Evolutionary conservation across 2,329 filamentous ascomycete species (phyloP).

Genomic region (Tolypocladium inflatum): DNA sequence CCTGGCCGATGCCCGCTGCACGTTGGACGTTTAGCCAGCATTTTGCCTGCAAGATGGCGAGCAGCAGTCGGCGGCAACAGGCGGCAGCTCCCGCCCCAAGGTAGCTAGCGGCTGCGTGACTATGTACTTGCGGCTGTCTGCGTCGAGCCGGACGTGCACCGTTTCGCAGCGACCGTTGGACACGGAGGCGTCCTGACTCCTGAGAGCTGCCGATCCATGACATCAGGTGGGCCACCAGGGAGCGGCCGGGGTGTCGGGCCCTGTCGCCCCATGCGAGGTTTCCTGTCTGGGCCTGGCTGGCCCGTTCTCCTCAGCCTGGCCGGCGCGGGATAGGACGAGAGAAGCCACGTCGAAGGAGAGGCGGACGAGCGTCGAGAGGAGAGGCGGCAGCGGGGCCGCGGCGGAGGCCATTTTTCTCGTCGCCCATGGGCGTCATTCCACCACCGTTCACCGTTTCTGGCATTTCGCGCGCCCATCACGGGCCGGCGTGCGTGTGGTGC

Average conservation of each 20-base stretch:
- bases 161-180: constrained; percentile 7
- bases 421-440: background rate
- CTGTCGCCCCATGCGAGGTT: constrained; percentile 9
- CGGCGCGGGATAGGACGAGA: background rate
- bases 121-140: background rate
- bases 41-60: background rate
- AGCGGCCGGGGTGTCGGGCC: constrained; percentile 5
- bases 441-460: background rate
- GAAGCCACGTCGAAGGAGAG: background rate
- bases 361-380: background rate
- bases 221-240: constrained; percentile 16
- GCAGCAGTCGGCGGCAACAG: background rate
- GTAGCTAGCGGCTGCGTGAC: background rate
- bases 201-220: constrained; percentile 19
- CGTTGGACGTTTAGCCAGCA: background rate
- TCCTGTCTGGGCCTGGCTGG: constrained; percentile 8
- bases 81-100: background rate
- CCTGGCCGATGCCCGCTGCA: background rate
- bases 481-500: background rate
- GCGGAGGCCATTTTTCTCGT: background rate
- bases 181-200: constrained; percentile 3
- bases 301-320: background rate
- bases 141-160: constrained; percentile 2
- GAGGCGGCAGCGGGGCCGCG: background rate
- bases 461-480: background rate